phyloP scores from a whole-genome alignment of 139 green algal genomes.

The Ulvella scutata region DNA sequence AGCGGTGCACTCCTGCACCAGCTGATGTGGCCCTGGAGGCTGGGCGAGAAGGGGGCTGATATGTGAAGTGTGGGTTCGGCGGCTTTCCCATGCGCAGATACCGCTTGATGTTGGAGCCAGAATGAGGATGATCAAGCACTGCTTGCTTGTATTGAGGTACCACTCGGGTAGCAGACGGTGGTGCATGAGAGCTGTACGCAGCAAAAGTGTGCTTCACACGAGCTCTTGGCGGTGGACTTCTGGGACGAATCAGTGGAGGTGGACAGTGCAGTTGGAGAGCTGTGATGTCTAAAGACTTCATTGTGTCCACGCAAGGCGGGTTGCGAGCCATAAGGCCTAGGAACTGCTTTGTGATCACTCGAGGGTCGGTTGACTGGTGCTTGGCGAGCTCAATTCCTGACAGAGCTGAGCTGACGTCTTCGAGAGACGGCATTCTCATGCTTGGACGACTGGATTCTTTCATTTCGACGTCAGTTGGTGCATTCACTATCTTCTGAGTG shows the following conservation, averaged over 20 bases:
- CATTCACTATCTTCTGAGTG: no score
- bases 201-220: neutral
- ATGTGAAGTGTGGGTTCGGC: neutral
- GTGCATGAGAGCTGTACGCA: neutral
- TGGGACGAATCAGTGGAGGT: neutral
- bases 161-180: neutral
- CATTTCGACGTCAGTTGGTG: no score
- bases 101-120: neutral
- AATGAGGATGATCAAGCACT: no score
- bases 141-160: neutral
- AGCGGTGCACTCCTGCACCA: no score
- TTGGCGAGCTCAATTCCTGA: no score
- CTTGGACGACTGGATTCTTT: no score
- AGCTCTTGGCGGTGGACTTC: neutral
- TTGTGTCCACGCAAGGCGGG: neutral
- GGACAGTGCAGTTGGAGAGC: neutral
- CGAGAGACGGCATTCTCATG: no score
- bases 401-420: no score
- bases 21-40: neutral
- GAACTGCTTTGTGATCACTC: neutral
- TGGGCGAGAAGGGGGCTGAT: neutral
- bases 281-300: neutral
- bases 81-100: neutral
- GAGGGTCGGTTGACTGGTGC: neutral
- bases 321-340: neutral